phyloP scores from a whole-genome alignment of 352 stramenopile species.

The Pythium chondricola region DNA sequence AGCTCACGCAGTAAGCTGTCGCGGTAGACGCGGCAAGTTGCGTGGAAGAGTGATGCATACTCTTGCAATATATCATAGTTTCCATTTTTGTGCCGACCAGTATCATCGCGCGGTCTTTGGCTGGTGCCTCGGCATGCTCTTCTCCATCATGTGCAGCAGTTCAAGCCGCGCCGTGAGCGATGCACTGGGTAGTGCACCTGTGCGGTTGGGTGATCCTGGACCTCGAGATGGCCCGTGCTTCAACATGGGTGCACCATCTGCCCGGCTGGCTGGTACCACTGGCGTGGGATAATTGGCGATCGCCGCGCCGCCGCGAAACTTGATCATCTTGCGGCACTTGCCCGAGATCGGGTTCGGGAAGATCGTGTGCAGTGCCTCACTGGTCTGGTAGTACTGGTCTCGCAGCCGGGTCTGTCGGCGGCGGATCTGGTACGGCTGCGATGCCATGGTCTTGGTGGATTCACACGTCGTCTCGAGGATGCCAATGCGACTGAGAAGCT shows the following conservation, averaged over 20 bases:
- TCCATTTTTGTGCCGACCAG: not conserved
- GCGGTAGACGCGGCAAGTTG: not conserved
- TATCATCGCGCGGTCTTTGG: constrained; percentile 1
- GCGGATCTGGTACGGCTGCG: constrained; percentile 33
- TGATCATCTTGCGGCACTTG: constrained; percentile 48
- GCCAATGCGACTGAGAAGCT: constrained; percentile 44
- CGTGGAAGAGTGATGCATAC: constrained; percentile 3
- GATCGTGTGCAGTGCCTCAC: constrained; percentile 42
- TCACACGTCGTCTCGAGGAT: constrained; percentile 59
- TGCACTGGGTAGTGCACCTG: constrained; percentile 4
- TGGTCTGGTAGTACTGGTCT: constrained; percentile 61
- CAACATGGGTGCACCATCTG: no score
- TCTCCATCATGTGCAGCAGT: constrained; percentile 24
- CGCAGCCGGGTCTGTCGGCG: constrained; percentile 35
- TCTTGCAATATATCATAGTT: not conserved
- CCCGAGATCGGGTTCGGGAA: constrained; percentile 44
- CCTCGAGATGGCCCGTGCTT: not conserved
- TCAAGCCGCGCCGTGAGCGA: constrained; percentile 21
- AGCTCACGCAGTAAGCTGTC: constrained; percentile 45
- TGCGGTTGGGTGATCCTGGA: not conserved
- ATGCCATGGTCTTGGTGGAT: constrained; percentile 32
- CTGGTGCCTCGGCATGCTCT: not conserved
- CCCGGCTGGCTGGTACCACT: not conserved
- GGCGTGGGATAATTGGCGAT: constrained; percentile 35
- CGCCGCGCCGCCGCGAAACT: constrained; percentile 35